These are phyloP conservation scores for Sporothrix variecibatus DNA, from an alignment of 2,329 filamentous ascomycete species.

Conservation along the genomic window DNA sequence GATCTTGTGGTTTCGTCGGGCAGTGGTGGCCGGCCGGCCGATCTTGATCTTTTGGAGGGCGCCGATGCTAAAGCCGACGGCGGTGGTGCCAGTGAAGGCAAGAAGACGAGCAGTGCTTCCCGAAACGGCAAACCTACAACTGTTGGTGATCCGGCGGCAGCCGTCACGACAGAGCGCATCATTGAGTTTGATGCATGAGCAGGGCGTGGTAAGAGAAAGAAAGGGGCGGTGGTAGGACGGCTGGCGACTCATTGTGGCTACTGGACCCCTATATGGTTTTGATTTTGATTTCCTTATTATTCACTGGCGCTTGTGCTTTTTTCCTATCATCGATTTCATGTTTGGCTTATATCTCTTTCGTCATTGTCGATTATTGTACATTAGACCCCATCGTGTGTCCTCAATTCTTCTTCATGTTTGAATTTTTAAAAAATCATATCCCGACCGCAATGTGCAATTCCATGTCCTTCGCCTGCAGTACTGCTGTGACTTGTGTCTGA, in stretches of 20 bases:
- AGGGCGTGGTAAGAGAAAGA: not conserved
- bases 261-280: not conserved
- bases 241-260: not conserved
- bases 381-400: not conserved
- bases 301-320: slow-evolving; percentile 11
- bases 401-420: not conserved
- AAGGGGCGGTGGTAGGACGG: not conserved
- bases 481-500: not conserved
- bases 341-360: not conserved
- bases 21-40: slow-evolving; percentile 64
- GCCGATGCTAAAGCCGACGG: slow-evolving; percentile 70
- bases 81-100: slow-evolving; percentile 27
- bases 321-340: not conserved
- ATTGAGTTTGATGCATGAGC: slow-evolving; percentile 50
- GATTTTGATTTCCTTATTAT: not conserved
- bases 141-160: not conserved
- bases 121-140: not conserved
- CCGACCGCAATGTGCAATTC: not conserved
- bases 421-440: not conserved
- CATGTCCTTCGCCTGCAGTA: not conserved
- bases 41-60: slow-evolving; percentile 71
- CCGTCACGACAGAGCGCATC: slow-evolving; percentile 36
- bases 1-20: slow-evolving; percentile 22
- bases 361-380: slow-evolving; percentile 7
- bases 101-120: slow-evolving; percentile 28